Evolutionary conservation across 2,329 filamentous ascomycete species (phyloP).

Genomic region (Emergomyces orientalis): DNA sequence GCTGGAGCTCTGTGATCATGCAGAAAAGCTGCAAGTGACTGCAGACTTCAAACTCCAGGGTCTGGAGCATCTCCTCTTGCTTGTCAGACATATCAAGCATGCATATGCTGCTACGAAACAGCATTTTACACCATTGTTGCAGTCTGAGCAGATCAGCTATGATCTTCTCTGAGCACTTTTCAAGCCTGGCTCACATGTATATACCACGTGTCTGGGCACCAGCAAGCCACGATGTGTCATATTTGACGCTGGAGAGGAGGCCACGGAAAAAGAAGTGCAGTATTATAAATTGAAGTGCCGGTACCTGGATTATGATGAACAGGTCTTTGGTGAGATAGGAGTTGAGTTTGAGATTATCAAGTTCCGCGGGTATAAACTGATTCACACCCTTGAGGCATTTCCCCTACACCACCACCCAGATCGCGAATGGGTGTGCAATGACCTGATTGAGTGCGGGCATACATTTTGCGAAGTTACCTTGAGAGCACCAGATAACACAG

Average conservation of each 20-base stretch:
- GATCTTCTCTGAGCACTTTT: conserved; percentile 26
- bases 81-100: not conserved
- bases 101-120: conserved; percentile 12
- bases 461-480: not conserved
- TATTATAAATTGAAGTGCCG: not conserved
- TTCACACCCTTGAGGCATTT: not conserved
- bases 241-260: conserved; percentile 14
- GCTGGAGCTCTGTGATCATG: not conserved
- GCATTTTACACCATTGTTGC: conserved; percentile 17
- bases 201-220: conserved; percentile 14
- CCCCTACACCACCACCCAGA: not conserved
- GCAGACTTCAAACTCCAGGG: no score
- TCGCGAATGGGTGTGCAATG: not conserved
- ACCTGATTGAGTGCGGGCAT: not conserved
- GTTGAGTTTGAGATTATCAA: not conserved
- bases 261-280: not conserved
- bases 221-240: conserved; percentile 12
- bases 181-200: conserved; percentile 22
- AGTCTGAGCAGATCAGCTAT: conserved; percentile 23
- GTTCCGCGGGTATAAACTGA: not conserved
- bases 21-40: no score
- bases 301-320: not conserved
- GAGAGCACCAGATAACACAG: no score
- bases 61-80: no score
- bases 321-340: not conserved